Conservation (phyloP, 441 rosid species). For the Pelargonium exstipulatum region DNA sequence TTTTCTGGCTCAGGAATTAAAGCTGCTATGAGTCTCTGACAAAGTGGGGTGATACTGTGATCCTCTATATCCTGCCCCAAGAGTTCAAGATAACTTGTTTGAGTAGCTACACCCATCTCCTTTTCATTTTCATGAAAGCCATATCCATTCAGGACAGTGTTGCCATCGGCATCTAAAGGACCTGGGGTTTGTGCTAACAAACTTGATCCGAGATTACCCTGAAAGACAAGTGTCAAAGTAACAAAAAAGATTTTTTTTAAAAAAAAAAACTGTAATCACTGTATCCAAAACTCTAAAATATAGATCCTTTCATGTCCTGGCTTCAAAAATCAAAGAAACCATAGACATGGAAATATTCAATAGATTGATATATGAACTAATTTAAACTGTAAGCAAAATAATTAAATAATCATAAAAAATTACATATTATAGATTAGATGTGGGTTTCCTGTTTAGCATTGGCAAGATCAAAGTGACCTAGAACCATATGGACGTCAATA, state of each 20-base stretch:
- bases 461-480: not conserved
- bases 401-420: not conserved
- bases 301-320: not conserved
- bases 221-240: conserved; percentile 21
- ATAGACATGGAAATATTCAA: not conserved
- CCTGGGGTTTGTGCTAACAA: conserved; percentile 27
- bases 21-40: conserved; percentile 77
- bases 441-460: not conserved
- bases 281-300: conserved; percentile 12
- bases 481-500: not conserved
- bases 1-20: conserved; percentile 69
- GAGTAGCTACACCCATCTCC: conserved; percentile 26
- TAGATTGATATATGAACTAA: not conserved
- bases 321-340: not conserved
- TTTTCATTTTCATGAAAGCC: conserved; percentile 33
- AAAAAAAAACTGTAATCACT: conserved; percentile 6
- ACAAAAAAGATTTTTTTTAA: not conserved
- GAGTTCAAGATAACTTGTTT: conserved; percentile 29
- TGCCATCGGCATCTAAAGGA: conserved; percentile 34
- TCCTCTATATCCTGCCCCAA: conserved; percentile 35
- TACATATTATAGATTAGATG: not conserved
- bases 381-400: not conserved
- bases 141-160: conserved; percentile 29
- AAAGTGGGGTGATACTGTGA: conserved; percentile 46
- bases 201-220: conserved; percentile 48